These are phyloP conservation scores for Wickerhamiella australiensis DNA, from an alignment of 805 yeast species.

Conservation along the genomic window DNA sequence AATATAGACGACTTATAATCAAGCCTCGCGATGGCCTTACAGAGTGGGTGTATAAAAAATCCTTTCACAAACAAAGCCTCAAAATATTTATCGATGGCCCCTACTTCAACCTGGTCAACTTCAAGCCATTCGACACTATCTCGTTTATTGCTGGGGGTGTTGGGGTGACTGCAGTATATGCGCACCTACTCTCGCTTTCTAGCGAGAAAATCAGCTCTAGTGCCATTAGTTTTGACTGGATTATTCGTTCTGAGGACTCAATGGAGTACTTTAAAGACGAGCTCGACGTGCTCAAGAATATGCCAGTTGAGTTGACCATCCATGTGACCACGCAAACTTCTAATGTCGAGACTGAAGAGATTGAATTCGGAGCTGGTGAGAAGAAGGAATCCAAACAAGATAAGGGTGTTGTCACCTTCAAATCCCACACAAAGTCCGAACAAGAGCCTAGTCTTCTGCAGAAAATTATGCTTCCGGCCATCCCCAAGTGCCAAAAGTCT, in stretches of 20 bases:
- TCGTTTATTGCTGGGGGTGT: conserved; percentile 62
- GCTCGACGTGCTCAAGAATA: not conserved
- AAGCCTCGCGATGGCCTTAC: conserved; percentile 10
- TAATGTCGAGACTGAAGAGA: not conserved
- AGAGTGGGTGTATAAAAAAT: not conserved
- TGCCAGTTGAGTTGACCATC: not conserved
- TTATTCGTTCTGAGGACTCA: not conserved
- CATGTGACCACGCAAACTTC: conserved; percentile 4
- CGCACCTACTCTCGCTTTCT: conserved; percentile 24
- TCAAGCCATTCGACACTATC: conserved; percentile 40
- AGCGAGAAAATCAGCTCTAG: not conserved
- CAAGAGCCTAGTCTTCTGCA: not conserved
- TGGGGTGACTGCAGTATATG: conserved; percentile 53
- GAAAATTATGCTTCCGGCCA: not conserved
- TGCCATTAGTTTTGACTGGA: conserved; percentile 9
- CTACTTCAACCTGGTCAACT: conserved; percentile 45
- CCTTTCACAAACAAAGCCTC: not conserved
- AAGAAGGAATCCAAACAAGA: not conserved
- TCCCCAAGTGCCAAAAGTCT: not conserved
- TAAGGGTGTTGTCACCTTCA: not conserved
- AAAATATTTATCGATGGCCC: conserved; percentile 48
- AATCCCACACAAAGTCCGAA: not conserved
- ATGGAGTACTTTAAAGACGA: conserved; percentile 7
- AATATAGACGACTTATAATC: not conserved
- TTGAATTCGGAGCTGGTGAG: not conserved